These are phyloP conservation scores for Stephanocyclus meneghinianus DNA, from an alignment of 352 stramenopile genomes.

Conservation along the genomic window DNA sequence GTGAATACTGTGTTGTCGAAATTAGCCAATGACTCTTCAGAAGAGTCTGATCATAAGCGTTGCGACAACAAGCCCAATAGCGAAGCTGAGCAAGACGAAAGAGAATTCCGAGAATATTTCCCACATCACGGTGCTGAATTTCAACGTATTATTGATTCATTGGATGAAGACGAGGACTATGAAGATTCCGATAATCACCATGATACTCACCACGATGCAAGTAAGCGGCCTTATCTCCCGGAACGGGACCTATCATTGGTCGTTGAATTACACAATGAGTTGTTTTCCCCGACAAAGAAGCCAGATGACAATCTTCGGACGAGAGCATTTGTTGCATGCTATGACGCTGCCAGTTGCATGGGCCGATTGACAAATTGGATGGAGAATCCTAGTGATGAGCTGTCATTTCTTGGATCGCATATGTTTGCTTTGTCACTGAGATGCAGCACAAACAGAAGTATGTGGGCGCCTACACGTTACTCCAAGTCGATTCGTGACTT, in stretches of 20 bases:
- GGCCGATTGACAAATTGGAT: slow-evolving; percentile 58
- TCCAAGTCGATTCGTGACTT: slow-evolving; percentile 83
- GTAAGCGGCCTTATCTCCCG: slow-evolving; percentile 46
- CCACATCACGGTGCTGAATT: slow-evolving; percentile 63
- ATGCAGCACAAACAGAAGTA: slow-evolving; percentile 38
- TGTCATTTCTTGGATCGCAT: slow-evolving; percentile 65
- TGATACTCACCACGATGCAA: slow-evolving; percentile 15
- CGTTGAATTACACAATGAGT: slow-evolving; percentile 57
- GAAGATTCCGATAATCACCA: slow-evolving; percentile 24
- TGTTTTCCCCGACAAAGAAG: slow-evolving; percentile 55
- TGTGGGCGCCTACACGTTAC: slow-evolving; percentile 29
- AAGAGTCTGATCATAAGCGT: slow-evolving; percentile 45
- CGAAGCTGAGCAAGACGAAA: slow-evolving; percentile 51
- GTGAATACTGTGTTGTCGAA: slow-evolving; percentile 47
- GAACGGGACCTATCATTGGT: slow-evolving; percentile 61
- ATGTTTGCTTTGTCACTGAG: slow-evolving; percentile 76
- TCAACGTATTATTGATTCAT: slow-evolving; percentile 42
- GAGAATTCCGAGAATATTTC: slow-evolving; percentile 66
- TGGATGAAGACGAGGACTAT: slow-evolving; percentile 24
- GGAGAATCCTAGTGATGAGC: slow-evolving; percentile 41
- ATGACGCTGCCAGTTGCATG: slow-evolving; percentile 60
- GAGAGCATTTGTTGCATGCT: slow-evolving; percentile 63
- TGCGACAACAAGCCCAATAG: slow-evolving; percentile 12
- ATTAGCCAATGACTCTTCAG: slow-evolving; percentile 34
- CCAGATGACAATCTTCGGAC: slow-evolving; percentile 56